These are phyloP conservation scores for Nicotiana knightiana DNA, from an alignment of 257 asterid genomes.

Conservation along the genomic window DNA sequence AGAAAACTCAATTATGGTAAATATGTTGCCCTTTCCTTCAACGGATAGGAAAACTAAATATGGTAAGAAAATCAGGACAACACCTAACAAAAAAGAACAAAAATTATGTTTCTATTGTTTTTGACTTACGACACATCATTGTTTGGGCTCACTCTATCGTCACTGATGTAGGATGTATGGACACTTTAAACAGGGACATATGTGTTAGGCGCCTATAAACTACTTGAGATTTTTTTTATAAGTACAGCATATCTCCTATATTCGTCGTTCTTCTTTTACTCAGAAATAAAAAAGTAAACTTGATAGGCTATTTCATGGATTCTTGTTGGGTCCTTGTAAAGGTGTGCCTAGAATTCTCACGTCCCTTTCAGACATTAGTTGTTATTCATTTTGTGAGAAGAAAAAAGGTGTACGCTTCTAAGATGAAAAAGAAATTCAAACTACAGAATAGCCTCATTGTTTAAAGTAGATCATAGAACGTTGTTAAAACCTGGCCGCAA, in stretches of 20 bases:
- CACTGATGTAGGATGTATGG: background rate
- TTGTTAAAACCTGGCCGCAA: too few relatives aligned
- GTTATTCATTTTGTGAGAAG: background rate
- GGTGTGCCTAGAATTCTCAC: background rate
- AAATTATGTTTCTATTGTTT: background rate
- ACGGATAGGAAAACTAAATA: too few relatives aligned
- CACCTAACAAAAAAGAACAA: background rate
- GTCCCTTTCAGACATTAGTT: background rate
- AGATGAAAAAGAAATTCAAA: too few relatives aligned
- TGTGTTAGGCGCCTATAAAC: background rate
- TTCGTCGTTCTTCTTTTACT: background rate
- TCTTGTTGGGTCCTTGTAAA: background rate
- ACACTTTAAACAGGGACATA: background rate
- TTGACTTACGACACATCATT: background rate
- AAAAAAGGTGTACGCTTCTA: too few relatives aligned
- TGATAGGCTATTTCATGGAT: background rate
- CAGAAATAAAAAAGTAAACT: background rate
- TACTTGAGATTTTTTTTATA: background rate
- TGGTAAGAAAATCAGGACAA: too few relatives aligned
- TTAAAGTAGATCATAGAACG: too few relatives aligned
- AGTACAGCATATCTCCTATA: background rate
- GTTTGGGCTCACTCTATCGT: background rate
- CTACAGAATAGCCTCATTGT: too few relatives aligned
- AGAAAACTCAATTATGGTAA: too few relatives aligned
- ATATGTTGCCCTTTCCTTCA: too few relatives aligned